Evolutionary conservation across 164 flowering plant species (phyloP).

Genomic region (Vitis amurensis): DNA sequence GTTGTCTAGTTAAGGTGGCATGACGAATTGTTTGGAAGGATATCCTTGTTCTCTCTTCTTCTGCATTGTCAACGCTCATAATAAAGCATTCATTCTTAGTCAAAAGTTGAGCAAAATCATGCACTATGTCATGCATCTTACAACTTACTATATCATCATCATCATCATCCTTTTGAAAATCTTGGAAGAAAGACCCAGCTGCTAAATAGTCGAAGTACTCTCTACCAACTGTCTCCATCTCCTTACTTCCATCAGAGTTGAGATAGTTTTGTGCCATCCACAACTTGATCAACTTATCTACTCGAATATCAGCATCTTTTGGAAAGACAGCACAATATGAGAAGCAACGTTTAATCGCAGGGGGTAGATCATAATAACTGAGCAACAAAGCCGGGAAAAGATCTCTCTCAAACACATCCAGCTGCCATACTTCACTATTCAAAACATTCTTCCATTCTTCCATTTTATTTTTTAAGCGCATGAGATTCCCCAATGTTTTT

Average conservation of each 20-base stretch:
- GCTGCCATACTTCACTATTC: slow-evolving; percentile 18
- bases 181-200: slow-evolving; percentile 14
- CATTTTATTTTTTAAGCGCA: slow-evolving; percentile 8
- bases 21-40: too few species aligned
- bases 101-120: slow-evolving; percentile 12
- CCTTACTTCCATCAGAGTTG: background rate
- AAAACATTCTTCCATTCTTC: slow-evolving; percentile 12
- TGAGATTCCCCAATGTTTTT: slow-evolving; percentile 17
- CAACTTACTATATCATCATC: background rate
- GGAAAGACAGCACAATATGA: slow-evolving; percentile 26
- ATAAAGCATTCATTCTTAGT: background rate
- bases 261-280: slow-evolving; percentile 23
- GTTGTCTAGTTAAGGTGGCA: background rate
- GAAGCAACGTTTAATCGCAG: slow-evolving; percentile 11
- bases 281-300: background rate
- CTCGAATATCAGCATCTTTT: slow-evolving; percentile 2
- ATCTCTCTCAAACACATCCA: background rate
- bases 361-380: background rate
- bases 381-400: slow-evolving; percentile 19
- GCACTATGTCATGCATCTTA: slow-evolving; percentile 18
- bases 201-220: slow-evolving; percentile 8
- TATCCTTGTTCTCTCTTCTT: too few species aligned
- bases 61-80: too few species aligned
- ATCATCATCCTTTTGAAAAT: slow-evolving; percentile 11
- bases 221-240: background rate